Conservation (phyloP, 78 protist genomes). For the Emiliania huxleyi region DNA sequence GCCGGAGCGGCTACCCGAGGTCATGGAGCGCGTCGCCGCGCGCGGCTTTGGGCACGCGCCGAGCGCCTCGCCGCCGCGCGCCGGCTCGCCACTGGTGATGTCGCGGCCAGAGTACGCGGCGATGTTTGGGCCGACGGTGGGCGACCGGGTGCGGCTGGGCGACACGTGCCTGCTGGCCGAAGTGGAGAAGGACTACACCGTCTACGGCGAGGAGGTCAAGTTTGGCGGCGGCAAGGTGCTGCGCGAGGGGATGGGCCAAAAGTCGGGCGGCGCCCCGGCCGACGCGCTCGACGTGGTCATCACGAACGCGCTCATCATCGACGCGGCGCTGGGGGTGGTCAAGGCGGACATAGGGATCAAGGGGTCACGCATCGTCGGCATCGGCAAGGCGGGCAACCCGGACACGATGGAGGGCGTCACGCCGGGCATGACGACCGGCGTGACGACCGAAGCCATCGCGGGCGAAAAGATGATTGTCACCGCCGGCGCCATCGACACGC, state of each 20-base stretch:
- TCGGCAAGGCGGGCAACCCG: constrained; percentile 68
- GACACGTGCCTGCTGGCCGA: constrained; percentile 23
- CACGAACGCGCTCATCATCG: constrained; percentile 50
- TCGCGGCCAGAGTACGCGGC: constrained; percentile 26
- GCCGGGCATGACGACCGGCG: constrained; percentile 11
- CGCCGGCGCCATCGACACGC: constrained; percentile 52
- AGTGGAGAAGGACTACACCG: constrained; percentile 40
- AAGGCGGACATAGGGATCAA: constrained; percentile 45
- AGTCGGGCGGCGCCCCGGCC: background rate
- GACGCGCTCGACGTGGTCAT: constrained; percentile 46
- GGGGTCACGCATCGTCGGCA: constrained; percentile 3
- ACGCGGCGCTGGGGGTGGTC: background rate
- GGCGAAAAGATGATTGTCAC: constrained; percentile 47
- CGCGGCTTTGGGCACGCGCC: background rate
- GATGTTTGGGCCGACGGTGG: constrained; percentile 44
- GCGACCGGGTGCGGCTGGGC: constrained; percentile 35
- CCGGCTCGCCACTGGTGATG: background rate
- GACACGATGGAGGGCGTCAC: constrained; percentile 44
- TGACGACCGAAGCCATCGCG: constrained; percentile 48
- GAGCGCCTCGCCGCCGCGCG: background rate
- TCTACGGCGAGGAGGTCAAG: constrained; percentile 56
- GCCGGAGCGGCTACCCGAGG: constrained; percentile 25
- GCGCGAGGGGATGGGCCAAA: constrained; percentile 48
- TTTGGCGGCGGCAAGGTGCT: constrained; percentile 53
- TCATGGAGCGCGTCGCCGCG: background rate